Percentiles rank a stretch among this genome's conserved stretches.
Evolutionary conservation across 169 alveolate genomes (phyloP).

Genomic region (Besnoitia besnoiti): DNA sequence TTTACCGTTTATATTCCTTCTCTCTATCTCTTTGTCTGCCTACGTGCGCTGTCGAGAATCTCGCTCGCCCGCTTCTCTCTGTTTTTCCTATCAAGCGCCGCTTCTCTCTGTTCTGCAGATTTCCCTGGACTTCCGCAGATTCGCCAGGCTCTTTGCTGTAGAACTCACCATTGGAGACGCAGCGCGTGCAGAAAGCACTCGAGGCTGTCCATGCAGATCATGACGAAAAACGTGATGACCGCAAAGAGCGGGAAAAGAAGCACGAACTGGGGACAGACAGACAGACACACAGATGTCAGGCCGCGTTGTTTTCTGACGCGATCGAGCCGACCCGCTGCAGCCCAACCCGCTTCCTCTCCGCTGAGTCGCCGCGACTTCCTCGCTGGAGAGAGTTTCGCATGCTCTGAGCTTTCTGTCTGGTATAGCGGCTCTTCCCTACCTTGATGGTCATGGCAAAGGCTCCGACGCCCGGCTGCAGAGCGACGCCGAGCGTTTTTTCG

Average conservation of each 20-base stretch:
- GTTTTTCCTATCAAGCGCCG: neutral
- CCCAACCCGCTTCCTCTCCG: neutral
- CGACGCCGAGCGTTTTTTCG: slow-evolving; percentile 47
- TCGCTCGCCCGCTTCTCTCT: neutral
- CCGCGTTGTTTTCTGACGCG: no score
- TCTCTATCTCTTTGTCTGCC: neutral
- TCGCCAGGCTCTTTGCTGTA: neutral
- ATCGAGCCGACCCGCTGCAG: neutral
- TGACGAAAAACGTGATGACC: slow-evolving; percentile 92
- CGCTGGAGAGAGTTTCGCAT: neutral
- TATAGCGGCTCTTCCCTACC: neutral
- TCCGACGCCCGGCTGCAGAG: slow-evolving; percentile 1
- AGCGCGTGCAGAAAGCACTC: slow-evolving; percentile 99
- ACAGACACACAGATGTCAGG: neutral
- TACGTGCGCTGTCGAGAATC: neutral
- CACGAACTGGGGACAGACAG: slow-evolving; percentile 61
- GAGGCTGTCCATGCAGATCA: slow-evolving; percentile 97
- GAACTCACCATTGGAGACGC: slow-evolving; percentile 95
- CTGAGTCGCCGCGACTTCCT: neutral
- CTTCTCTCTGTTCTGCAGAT: neutral
- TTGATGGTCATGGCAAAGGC: neutral
- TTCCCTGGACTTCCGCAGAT: neutral
- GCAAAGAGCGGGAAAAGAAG: slow-evolving; percentile 88
- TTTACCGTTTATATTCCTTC: neutral
- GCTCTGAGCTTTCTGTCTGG: neutral